These are phyloP conservation scores for Jasminum sambac DNA, from an alignment of 257 asterid genomes.

Conservation along the genomic window DNA sequence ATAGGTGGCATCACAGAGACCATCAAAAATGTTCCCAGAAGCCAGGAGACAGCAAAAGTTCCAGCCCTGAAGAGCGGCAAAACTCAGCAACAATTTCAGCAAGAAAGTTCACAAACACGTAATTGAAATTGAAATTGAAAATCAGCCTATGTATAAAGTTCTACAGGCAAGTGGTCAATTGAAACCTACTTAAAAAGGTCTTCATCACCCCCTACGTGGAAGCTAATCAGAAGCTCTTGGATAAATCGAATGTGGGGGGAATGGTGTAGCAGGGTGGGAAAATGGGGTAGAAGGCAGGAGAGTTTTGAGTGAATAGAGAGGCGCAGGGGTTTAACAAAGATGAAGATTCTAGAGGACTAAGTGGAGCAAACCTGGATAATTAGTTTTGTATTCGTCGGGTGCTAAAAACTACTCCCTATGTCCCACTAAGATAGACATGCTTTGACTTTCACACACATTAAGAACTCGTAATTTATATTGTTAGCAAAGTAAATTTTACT, in stretches of 20 bases:
- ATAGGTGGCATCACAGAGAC: conserved; percentile 94
- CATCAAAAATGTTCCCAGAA: conserved; percentile 93
- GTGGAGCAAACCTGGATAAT: neutral
- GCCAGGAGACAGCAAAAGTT: conserved; percentile 78
- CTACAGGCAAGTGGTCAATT: too few relatives aligned
- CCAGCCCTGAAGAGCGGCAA: conserved; percentile 64
- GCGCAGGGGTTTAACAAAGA: neutral
- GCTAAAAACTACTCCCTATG: too few relatives aligned
- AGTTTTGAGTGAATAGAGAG: neutral
- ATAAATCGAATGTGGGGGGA: neutral
- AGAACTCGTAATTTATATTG: too few relatives aligned
- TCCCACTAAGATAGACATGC: too few relatives aligned
- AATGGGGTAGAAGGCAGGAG: neutral
- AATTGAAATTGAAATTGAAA: neutral
- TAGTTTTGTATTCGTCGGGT: neutral
- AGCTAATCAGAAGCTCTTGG: neutral
- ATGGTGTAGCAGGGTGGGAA: neutral
- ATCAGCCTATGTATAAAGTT: neutral
- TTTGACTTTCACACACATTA: too few relatives aligned
- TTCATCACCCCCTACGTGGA: too few relatives aligned
- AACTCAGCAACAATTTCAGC: conserved; percentile 14
- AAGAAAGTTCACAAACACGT: neutral
- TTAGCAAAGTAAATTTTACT: too few relatives aligned
- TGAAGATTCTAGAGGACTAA: neutral
- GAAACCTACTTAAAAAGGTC: too few relatives aligned